Conservation (phyloP, 345 rosid species). For the Anacardium occidentale region DNA sequence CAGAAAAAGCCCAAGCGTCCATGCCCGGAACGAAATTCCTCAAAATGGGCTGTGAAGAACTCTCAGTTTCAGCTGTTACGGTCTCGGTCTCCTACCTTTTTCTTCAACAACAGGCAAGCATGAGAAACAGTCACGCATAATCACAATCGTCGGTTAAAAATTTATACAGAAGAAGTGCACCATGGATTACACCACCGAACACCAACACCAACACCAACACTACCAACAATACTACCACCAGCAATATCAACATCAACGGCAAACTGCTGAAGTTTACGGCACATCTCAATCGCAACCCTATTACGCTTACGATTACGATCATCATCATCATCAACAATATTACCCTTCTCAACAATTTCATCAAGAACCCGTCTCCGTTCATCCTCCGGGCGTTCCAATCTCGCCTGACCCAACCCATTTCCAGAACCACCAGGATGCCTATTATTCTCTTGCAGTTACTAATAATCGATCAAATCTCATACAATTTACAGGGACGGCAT, state of each 20-base stretch:
- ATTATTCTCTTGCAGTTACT: slow-evolving; percentile 5
- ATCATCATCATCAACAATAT: slow-evolving; percentile 15
- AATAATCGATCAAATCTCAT: slow-evolving; percentile 5
- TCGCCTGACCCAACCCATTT: slow-evolving; percentile 5
- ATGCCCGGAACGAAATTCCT: not conserved
- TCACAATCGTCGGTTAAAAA: not conserved
- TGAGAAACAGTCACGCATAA: not conserved
- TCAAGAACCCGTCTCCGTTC: slow-evolving; percentile 26
- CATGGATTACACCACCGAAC: slow-evolving; percentile 27
- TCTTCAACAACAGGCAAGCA: not conserved
- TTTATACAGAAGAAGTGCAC: slow-evolving; percentile 21
- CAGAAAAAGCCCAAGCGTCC: not conserved
- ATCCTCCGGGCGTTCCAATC: slow-evolving; percentile 31
- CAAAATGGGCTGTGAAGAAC: not conserved
- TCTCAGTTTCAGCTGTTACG: too few species aligned
- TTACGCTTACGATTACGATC: slow-evolving; percentile 16
- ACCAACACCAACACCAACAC: not conserved
- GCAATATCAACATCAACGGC: slow-evolving; percentile 25
- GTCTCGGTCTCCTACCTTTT: not conserved
- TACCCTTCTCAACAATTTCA: slow-evolving; percentile 22
- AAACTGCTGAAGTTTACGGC: slow-evolving; percentile 8
- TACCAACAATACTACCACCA: slow-evolving; percentile 11
- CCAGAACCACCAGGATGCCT: slow-evolving; percentile 3
- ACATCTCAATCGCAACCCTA: slow-evolving; percentile 22
- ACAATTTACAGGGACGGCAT: slow-evolving; percentile 3